A percentile compares a stretch with the other conserved stretches of the same genome.
Evolutionary conservation across 2,329 filamentous ascomycete species (phyloP).

Genomic region (Paracoccidioides brasiliensis): DNA sequence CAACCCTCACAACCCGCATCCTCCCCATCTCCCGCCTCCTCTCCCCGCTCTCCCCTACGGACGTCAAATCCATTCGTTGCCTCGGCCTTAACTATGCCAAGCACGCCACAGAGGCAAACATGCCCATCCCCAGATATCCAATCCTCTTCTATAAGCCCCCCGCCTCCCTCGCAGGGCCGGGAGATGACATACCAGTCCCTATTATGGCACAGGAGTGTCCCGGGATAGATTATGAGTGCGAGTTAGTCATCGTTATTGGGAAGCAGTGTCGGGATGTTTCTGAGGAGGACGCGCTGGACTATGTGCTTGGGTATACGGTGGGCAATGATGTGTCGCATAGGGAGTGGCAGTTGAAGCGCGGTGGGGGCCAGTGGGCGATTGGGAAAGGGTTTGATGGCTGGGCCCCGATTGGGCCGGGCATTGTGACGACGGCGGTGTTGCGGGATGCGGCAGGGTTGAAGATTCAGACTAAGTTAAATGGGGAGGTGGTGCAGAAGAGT

Average conservation of each 20-base stretch:
- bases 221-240: conserved; percentile 69
- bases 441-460: conserved; percentile 28
- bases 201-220: conserved; percentile 49
- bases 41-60: conserved; percentile 47
- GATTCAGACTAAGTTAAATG: conserved; percentile 38
- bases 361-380: conserved; percentile 56
- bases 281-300: conserved; percentile 52
- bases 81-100: conserved; percentile 60
- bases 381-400: conserved; percentile 66
- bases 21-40: conserved; percentile 43
- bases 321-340: conserved; percentile 73
- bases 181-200: conserved; percentile 53
- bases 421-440: conserved; percentile 44
- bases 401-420: conserved; percentile 60
- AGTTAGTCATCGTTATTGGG: conserved; percentile 61
- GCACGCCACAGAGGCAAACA: conserved; percentile 56
- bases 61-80: conserved; percentile 55
- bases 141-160: conserved; percentile 62
- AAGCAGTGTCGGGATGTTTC: conserved; percentile 52
- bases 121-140: conserved; percentile 57
- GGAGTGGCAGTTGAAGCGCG: conserved; percentile 58
- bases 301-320: conserved; percentile 61
- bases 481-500: conserved; percentile 35
- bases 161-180: conserved; percentile 52
- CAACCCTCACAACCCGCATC: conserved; percentile 50